Evolutionary conservation across 2,329 filamentous ascomycete species (phyloP).

Genomic region (Biscogniauxia mediterranea): DNA sequence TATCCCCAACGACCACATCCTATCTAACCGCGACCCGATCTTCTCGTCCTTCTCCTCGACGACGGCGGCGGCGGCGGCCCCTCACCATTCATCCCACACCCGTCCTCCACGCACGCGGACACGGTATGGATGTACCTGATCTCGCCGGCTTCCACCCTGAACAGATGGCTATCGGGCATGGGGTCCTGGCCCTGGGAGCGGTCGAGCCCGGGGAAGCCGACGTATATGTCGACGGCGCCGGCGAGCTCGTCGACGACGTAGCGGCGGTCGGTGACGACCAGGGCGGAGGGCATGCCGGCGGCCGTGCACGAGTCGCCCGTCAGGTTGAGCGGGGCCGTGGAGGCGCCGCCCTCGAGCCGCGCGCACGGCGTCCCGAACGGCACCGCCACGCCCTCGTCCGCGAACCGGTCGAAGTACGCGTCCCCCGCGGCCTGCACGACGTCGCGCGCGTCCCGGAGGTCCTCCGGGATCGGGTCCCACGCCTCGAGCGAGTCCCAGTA

Average conservation of each 20-base stretch:
- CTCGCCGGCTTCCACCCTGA: slow-evolving; percentile 29
- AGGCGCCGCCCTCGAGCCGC: slow-evolving; percentile 30
- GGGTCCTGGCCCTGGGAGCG: slow-evolving; percentile 16
- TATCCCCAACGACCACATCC: neutral
- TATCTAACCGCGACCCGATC: no score
- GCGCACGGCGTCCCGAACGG: slow-evolving; percentile 30
- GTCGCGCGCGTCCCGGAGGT: slow-evolving; percentile 25
- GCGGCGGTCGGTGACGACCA: slow-evolving; percentile 30
- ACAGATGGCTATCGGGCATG: slow-evolving; percentile 31
- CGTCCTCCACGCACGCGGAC: slow-evolving; percentile 25
- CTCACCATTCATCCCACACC: slow-evolving; percentile 22
- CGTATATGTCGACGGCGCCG: slow-evolving; percentile 29
- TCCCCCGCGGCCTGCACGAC: slow-evolving; percentile 31
- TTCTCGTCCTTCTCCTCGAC: no score
- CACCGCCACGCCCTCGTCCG: slow-evolving; percentile 24
- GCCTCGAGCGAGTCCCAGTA: slow-evolving; percentile 30
- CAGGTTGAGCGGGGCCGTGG: slow-evolving; percentile 25
- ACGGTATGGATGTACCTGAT: slow-evolving; percentile 33
- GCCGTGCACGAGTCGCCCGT: slow-evolving; percentile 29
- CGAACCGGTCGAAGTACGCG: slow-evolving; percentile 32
- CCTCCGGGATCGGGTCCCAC: slow-evolving; percentile 32
- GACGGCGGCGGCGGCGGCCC: no score
- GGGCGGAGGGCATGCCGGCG: slow-evolving; percentile 27
- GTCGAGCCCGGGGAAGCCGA: slow-evolving; percentile 30
- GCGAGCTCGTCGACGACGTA: slow-evolving; percentile 31